Evolutionary conservation across 306 rosid genomes (phyloP).

Genomic region (Chamaecrista fasciculata): DNA sequence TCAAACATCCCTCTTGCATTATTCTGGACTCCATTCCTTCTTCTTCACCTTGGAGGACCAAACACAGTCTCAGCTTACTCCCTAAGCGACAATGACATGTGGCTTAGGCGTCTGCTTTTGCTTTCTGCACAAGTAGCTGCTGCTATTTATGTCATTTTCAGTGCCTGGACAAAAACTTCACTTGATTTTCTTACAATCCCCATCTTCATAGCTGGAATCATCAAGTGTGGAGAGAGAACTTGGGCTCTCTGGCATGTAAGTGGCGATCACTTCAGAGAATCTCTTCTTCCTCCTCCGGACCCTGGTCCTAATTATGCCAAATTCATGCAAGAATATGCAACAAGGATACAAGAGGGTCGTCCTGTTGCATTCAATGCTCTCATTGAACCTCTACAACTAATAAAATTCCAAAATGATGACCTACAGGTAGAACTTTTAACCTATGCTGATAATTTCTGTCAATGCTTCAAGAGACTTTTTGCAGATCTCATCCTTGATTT

Average conservation of each 20-base stretch:
- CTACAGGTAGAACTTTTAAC: no score
- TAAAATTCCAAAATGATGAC: no score
- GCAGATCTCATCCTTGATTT: conserved; percentile 45
- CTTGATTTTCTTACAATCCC: conserved; percentile 29
- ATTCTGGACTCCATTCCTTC: conserved; percentile 51
- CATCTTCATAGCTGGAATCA: conserved; percentile 29
- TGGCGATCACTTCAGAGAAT: conserved; percentile 32
- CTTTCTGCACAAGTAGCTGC: conserved; percentile 19
- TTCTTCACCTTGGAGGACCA: conserved; percentile 47
- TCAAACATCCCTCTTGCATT: no score
- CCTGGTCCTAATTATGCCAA: conserved; percentile 33
- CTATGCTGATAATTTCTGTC: conserved; percentile 21
- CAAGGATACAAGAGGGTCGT: no score
- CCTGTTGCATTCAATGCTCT: no score
- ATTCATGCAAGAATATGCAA: conserved; percentile 34
- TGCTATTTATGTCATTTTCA: conserved; percentile 17
- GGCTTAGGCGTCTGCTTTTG: conserved; percentile 29
- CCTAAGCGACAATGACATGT: conserved; percentile 39
- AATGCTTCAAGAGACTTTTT: conserved; percentile 29
- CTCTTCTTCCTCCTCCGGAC: conserved; percentile 29
- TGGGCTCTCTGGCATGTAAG: conserved; percentile 36
- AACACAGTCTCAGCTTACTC: conserved; percentile 43
- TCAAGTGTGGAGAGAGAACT: conserved; percentile 39
- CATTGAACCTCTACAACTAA: no score
- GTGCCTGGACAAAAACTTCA: neutral